Conservation (phyloP, 805 yeast genomes). For the Suhomyces sp. region DNA sequence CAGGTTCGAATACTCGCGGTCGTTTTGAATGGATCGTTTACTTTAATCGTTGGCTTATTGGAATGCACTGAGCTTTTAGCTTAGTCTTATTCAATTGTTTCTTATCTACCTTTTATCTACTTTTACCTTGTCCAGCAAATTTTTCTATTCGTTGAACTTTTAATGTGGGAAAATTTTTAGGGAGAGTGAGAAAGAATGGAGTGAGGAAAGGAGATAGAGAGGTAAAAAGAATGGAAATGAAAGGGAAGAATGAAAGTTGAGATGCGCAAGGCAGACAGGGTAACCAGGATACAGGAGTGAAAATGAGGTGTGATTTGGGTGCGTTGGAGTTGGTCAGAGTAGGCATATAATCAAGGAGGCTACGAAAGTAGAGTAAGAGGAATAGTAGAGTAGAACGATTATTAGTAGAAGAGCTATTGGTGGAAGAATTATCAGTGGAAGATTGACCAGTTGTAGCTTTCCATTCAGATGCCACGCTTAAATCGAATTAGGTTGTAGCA, state of each 20-base stretch:
- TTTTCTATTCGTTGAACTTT: slow-evolving; percentile 2
- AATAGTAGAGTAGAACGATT: too few species aligned
- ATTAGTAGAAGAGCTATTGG: not conserved
- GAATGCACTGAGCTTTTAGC: not conserved
- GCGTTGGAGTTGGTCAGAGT: not conserved
- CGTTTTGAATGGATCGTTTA: not conserved
- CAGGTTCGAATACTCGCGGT: too few species aligned
- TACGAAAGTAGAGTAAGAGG: not conserved
- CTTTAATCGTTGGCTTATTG: not conserved
- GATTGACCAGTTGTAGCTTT: too few species aligned
- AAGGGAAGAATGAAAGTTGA: not conserved
- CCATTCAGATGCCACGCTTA: not conserved
- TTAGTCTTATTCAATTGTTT: not conserved
- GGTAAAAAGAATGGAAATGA: not conserved
- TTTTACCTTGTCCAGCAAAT: not conserved
- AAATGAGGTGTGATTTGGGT: not conserved
- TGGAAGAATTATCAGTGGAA: too few species aligned
- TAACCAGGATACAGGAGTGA: not conserved
- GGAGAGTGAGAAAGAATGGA: not conserved
- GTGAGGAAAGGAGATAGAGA: not conserved
- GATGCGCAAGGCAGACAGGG: not conserved
- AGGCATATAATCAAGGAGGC: not conserved
- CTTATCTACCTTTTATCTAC: not conserved
- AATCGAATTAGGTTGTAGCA: not conserved
- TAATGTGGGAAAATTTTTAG: slow-evolving; percentile 1